Conservation (phyloP, 2,329 filamentous ascomycete genomes). For the Trichothecium sympodiale region DNA sequence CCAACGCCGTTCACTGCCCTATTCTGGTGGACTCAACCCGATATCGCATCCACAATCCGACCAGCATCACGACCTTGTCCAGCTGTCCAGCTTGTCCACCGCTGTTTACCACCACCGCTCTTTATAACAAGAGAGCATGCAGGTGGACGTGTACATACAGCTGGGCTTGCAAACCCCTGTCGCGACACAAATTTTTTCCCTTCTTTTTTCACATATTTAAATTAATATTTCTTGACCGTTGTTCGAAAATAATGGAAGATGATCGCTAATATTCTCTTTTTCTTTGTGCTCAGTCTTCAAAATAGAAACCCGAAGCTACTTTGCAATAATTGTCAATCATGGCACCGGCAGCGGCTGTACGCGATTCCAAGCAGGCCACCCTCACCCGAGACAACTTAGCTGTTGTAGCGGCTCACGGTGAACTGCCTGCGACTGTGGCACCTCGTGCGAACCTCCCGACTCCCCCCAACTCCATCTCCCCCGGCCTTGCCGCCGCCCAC, state of each 20-base stretch:
- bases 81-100: too few relatives aligned
- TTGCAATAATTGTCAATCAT: constrained; percentile 34
- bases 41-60: background rate
- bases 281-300: constrained; percentile 16
- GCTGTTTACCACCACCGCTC: too few relatives aligned
- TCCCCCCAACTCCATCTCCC: constrained; percentile 91
- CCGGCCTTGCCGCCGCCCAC: constrained; percentile 64
- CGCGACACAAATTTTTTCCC: constrained; percentile 4
- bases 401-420: constrained; percentile 59
- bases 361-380: constrained; percentile 54
- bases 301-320: constrained; percentile 12
- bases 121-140: too few relatives aligned
- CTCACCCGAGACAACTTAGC: constrained; percentile 57
- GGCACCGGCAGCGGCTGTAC: constrained; percentile 56
- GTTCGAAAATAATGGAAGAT: constrained; percentile 1
- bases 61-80: too few relatives aligned
- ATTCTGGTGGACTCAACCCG: constrained; percentile 1
- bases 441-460: constrained; percentile 59
- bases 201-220: constrained; percentile 12
- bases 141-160: background rate
- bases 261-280: constrained; percentile 2
- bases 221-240: constrained; percentile 12
- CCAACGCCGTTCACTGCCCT: background rate
- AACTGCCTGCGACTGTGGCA: constrained; percentile 45
- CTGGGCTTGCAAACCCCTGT: background rate